A percentile compares a stretch with the other conserved stretches of the same genome.
Evolutionary conservation across 352 stramenopile genomes (phyloP).

Genomic region (Thalassiosira mediterranea): DNA sequence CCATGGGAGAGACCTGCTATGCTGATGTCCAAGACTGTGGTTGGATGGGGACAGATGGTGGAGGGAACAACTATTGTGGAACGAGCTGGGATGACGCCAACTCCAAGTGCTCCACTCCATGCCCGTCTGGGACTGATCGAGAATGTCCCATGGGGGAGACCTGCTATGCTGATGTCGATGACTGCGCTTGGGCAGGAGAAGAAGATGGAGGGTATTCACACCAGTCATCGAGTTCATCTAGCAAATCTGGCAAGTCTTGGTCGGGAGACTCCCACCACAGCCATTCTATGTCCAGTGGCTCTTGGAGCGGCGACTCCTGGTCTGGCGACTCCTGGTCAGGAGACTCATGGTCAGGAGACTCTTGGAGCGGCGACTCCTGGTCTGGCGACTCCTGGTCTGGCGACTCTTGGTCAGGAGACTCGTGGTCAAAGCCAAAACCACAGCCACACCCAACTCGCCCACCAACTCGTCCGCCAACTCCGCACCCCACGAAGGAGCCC

Average conservation of each 20-base stretch:
- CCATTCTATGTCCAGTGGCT: too few species aligned
- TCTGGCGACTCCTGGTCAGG: too few species aligned
- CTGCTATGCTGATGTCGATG: slow-evolving; percentile 50
- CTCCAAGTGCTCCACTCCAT: slow-evolving; percentile 39
- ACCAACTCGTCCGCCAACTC: slow-evolving; percentile 6
- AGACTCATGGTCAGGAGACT: too few species aligned
- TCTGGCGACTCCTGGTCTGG: slow-evolving; percentile 17
- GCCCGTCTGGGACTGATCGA: slow-evolving; percentile 34
- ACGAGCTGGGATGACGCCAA: slow-evolving; percentile 50
- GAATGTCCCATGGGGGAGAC: slow-evolving; percentile 38
- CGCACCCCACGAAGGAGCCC: slow-evolving; percentile 1
- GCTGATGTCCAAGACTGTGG: too few species aligned
- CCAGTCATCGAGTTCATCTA: too few species aligned
- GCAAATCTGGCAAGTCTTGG: too few species aligned
- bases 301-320: too few species aligned
- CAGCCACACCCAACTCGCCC: slow-evolving; percentile 4
- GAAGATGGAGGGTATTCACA: not conserved
- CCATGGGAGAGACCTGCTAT: slow-evolving; percentile 32
- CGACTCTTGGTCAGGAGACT: slow-evolving; percentile 25
- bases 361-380: slow-evolving; percentile 32
- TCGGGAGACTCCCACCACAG: too few species aligned
- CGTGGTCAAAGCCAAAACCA: slow-evolving; percentile 21
- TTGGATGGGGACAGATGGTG: too few species aligned
- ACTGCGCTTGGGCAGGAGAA: slow-evolving; percentile 1
- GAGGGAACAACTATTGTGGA: slow-evolving; percentile 35